Conservation (phyloP, 2,329 filamentous ascomycete genomes). For the Eutypa lata region DNA sequence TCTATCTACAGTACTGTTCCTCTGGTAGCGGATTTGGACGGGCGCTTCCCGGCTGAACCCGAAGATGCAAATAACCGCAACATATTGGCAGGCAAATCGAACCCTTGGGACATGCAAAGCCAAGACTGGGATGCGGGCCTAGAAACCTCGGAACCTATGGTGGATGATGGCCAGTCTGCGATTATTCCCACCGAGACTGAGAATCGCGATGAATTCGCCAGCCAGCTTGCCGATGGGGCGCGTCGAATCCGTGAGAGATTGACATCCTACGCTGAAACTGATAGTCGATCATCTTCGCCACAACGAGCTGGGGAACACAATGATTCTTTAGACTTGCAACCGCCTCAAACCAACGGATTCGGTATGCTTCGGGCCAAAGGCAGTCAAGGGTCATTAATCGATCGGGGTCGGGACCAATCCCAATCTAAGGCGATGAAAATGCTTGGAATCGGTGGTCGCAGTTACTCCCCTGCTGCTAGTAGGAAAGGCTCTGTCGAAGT, state of each 20-base stretch:
- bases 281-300: constrained; percentile 48
- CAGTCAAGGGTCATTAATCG: constrained; percentile 63
- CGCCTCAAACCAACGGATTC: constrained; percentile 51
- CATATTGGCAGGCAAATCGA: constrained; percentile 33
- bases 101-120: constrained; percentile 43
- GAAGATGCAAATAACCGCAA: constrained; percentile 25
- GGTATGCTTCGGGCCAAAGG: constrained; percentile 64
- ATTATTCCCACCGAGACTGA: neutral
- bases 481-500: constrained; percentile 4
- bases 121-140: constrained; percentile 23
- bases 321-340: constrained; percentile 27
- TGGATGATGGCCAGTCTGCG: constrained; percentile 5
- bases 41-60: constrained; percentile 34
- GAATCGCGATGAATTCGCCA: constrained; percentile 65
- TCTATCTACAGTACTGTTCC: constrained; percentile 64
- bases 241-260: constrained; percentile 71
- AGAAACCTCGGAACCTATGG: constrained; percentile 25
- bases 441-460: constrained; percentile 49
- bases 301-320: constrained; percentile 29
- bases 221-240: constrained; percentile 67
- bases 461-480: constrained; percentile 26
- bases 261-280: constrained; percentile 64
- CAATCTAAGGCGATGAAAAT: constrained; percentile 59
- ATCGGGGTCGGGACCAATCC: constrained; percentile 37
- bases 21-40: constrained; percentile 34